Evolutionary conservation across 352 stramenopile species (phyloP).

Genomic region (Globisporangium sylvaticum): DNA sequence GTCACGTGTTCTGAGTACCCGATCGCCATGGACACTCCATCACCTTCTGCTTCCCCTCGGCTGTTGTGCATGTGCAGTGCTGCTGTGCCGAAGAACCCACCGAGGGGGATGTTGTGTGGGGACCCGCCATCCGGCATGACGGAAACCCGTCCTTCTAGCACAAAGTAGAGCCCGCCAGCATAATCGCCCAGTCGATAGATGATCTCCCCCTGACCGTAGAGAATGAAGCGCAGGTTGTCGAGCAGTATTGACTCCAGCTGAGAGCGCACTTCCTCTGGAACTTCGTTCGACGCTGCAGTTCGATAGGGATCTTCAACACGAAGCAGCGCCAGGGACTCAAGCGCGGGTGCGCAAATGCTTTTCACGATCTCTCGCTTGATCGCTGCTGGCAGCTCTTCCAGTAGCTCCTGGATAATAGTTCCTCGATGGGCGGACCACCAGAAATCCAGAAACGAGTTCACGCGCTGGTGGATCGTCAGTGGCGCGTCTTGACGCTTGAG

Average conservation of each 20-base stretch:
- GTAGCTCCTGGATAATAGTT: conserved; percentile 53
- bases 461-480: conserved; percentile 42
- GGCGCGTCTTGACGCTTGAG: conserved; percentile 56
- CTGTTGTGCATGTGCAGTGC: conserved; percentile 22
- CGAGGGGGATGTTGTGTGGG: conserved; percentile 30
- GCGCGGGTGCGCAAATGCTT: conserved; percentile 48
- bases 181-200: conserved; percentile 57
- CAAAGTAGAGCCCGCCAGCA: conserved; percentile 42
- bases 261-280: conserved; percentile 8
- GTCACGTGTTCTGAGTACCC: conserved; percentile 39
- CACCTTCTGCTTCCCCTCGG: background rate
- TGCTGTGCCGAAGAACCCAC: conserved; percentile 46
- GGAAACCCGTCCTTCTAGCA: conserved; percentile 43
- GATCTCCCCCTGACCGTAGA: conserved; percentile 58
- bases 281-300: background rate
- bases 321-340: conserved; percentile 41
- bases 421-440: conserved; percentile 67
- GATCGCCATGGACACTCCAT: background rate
- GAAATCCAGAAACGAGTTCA: conserved; percentile 67
- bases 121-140: conserved; percentile 22
- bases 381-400: conserved; percentile 43
- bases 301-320: conserved; percentile 18
- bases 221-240: conserved; percentile 52
- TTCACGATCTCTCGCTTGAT: conserved; percentile 58
- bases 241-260: conserved; percentile 47